Conservation (phyloP, 129 eudicot genomes). For the Gnaphalium uliginosum region DNA sequence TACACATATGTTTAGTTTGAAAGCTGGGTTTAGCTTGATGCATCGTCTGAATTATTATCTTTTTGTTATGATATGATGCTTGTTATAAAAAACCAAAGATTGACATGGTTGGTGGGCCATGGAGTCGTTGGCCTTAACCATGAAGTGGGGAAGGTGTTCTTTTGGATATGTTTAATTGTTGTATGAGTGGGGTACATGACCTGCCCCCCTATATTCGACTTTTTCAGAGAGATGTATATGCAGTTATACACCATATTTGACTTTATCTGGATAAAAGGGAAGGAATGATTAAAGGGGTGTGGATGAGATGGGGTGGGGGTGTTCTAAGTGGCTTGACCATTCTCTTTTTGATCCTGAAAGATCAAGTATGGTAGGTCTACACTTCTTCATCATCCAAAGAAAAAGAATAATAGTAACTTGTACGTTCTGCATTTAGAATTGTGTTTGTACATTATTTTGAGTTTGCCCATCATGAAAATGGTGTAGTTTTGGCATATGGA, state of each 20-base stretch:
- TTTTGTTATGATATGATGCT: slow-evolving; percentile 9
- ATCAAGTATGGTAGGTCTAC: slow-evolving; percentile 32
- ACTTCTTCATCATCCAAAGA: slow-evolving; percentile 22
- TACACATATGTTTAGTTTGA: not conserved
- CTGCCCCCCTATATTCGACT: slow-evolving; percentile 16
- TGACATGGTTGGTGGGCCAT: slow-evolving; percentile 26
- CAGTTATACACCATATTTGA: slow-evolving; percentile 10
- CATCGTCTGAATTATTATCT: not conserved
- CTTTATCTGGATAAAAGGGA: slow-evolving; percentile 28
- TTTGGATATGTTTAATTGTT: slow-evolving; percentile 37
- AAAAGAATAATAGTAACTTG: slow-evolving; percentile 14
- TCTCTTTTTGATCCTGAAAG: slow-evolving; percentile 31
- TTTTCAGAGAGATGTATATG: slow-evolving; percentile 24
- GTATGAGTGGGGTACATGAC: slow-evolving; percentile 38
- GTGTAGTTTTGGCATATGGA: not conserved
- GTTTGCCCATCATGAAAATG: slow-evolving; percentile 11
- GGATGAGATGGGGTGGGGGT: slow-evolving; percentile 24
- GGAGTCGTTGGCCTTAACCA: slow-evolving; percentile 25
- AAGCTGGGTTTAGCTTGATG: not conserved
- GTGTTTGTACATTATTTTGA: slow-evolving; percentile 16
- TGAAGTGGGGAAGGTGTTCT: slow-evolving; percentile 30
- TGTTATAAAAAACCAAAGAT: slow-evolving; percentile 8
- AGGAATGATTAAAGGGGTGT: slow-evolving; percentile 40
- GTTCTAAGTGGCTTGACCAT: slow-evolving; percentile 28
- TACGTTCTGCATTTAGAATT: slow-evolving; percentile 22